Percentiles rank a stretch among this genome's conserved stretches.
Evolutionary conservation across 352 stramenopile species (phyloP).

Genomic region (Globisporangium parvum): DNA sequence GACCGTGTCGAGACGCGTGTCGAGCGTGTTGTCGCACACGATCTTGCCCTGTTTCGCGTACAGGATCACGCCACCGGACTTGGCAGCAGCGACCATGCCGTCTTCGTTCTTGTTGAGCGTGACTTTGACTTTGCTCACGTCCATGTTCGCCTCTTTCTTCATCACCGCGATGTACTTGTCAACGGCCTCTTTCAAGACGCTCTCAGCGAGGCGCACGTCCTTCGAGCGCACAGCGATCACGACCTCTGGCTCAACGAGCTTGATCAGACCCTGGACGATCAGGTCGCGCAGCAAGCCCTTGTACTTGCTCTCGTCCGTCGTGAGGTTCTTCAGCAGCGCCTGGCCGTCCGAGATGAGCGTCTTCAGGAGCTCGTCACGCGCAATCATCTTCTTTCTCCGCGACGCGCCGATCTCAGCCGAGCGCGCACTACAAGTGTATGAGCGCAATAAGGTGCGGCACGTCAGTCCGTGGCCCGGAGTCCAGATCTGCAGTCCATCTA

Average conservation of each 20-base stretch:
- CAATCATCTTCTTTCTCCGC: conserved; percentile 96
- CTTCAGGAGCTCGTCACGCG: conserved; percentile 87
- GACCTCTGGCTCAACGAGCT: conserved; percentile 96
- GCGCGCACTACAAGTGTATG: conserved; percentile 42
- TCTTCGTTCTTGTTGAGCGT: conserved; percentile 83
- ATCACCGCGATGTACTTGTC: conserved; percentile 83
- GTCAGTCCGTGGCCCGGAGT: no score
- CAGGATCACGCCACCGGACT: conserved; percentile 80
- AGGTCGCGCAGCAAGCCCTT: conserved; percentile 93
- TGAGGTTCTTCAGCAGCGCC: conserved; percentile 37
- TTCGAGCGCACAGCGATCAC: conserved; percentile 88
- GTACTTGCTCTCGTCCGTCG: conserved; percentile 86
- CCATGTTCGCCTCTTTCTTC: conserved; percentile 89
- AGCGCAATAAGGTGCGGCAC: no score
- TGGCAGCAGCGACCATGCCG: conserved; percentile 78
- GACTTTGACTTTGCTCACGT: conserved; percentile 88
- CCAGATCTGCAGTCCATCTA: neutral
- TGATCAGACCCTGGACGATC: conserved; percentile 98
- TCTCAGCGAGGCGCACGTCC: conserved; percentile 87
- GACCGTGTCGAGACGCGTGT: conserved; percentile 79
- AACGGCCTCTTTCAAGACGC: conserved; percentile 80
- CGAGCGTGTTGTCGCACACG: conserved; percentile 97
- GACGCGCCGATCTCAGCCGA: conserved; percentile 94
- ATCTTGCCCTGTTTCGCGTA: conserved; percentile 93
- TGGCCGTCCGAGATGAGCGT: conserved; percentile 70